Base-by-base conservation (phyloP, 768 basidiomycete genomes). In the Cubamyces sp. region DNA sequence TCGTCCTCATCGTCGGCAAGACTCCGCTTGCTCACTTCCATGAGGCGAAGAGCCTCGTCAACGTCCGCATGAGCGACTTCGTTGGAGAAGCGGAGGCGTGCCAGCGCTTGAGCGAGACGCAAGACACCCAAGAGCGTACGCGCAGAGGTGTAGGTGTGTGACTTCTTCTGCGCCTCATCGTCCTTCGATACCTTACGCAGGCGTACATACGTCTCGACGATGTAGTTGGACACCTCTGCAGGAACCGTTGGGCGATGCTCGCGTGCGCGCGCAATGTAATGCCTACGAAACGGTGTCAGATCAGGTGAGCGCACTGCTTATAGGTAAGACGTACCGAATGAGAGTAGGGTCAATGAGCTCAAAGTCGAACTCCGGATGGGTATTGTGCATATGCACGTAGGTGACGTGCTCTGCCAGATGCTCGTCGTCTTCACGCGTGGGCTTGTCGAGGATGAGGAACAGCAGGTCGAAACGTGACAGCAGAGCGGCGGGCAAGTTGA, bases 391-490 rank as follows among this genome's bases (percentile, higher is more conserved):
- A 74, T 99, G 97, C 23, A 99, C 97, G 71, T 95, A 89, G 0
- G 97, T 97, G 68, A 99, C 94, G 76, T 99, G 97, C 73, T 95
- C 89, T 15, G 97, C 97, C 5, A 99, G 83, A 52, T 95, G 84
- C 72, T 98, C 96, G 70, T 99, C 97, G 67, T 95, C 94, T 70
- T 98, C 97, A 63, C 95, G 82, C 7, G 87, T 85, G 2, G 97
- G 96, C 68, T 96, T 98, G 77, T 99, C 97, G 50, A 99, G 85
- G 62, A 98, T 96, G 71, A 99, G 82, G 82, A 98, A 98, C 62
- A 98, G 77, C 59, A 98, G 80, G 73, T 99, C 97, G 75, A 99
- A 99, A 74, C 97, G 87, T 23, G 96, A 98, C 49, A 99, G 77
- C 26, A 99, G 81, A 0, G 97, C 97, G 1, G 97, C 97, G 25